Evolutionary conservation across 805 yeast genomes (phyloP).

Genomic region (Yarrowia yakushimensis): DNA sequence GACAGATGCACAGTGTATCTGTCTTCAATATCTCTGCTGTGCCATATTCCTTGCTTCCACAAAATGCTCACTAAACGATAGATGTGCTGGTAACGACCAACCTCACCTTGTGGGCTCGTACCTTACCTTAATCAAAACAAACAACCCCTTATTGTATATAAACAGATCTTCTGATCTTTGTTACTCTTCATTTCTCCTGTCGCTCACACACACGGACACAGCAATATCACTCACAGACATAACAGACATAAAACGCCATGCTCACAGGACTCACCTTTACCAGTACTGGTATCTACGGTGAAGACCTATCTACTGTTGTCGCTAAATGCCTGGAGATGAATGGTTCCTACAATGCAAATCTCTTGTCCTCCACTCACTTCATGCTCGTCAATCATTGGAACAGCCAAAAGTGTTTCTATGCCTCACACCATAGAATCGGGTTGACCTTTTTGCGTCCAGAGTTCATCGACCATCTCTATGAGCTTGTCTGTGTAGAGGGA

Average conservation of each 20-base stretch:
- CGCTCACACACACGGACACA: no score
- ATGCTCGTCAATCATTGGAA: not conserved
- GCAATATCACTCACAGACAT: no score
- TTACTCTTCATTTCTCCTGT: no score
- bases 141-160: no score
- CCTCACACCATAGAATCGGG: not conserved
- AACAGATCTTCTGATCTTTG: no score
- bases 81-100: no score
- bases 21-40: no score
- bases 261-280: not conserved
- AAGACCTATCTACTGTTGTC: not conserved
- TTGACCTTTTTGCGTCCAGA: not conserved
- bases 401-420: not conserved
- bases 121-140: no score
- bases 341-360: not conserved
- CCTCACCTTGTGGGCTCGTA: no score
- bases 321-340: not conserved
- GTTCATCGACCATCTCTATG: not conserved
- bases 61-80: no score
- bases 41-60: no score
- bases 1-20: no score
- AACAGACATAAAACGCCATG: not conserved
- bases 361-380: not conserved
- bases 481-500: not conserved
- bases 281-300: not conserved